phyloP scores from a whole-genome alignment of 257 asterid genomes.

The Paraleonurus japonicus region DNA sequence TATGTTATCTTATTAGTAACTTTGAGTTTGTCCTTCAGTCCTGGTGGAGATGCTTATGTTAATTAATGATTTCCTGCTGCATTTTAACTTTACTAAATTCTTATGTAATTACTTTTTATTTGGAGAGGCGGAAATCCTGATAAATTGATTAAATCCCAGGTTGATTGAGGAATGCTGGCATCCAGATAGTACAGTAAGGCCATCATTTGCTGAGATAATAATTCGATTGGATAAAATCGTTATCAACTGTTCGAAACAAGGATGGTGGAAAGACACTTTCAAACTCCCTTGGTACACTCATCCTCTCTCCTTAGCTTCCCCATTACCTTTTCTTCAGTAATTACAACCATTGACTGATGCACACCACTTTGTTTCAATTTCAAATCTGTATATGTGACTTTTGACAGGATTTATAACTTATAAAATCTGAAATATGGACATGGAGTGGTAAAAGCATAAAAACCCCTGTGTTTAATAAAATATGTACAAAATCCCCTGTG shows the following conservation, averaged over 20 bases:
- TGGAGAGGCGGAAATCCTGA: not conserved
- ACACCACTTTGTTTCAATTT: not conserved
- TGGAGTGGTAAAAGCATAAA: not conserved
- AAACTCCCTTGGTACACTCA: constrained; percentile 81
- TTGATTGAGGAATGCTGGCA: constrained; percentile 95
- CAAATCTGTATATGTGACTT: not conserved
- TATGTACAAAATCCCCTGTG: too few species aligned
- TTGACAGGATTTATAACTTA: not conserved
- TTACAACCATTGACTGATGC: not conserved
- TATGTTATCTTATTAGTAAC: not conserved
- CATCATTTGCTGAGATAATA: constrained; percentile 73
- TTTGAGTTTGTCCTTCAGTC: not conserved
- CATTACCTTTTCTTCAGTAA: not conserved
- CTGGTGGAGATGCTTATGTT: not conserved
- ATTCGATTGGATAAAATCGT: constrained; percentile 67
- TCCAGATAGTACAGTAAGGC: constrained; percentile 54
- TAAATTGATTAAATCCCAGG: constrained; percentile 37
- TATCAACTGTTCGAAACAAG: constrained; percentile 68
- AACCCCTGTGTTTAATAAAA: too few species aligned
- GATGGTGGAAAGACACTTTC: constrained; percentile 99
- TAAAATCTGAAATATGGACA: not conserved
- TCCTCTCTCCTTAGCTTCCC: not conserved
- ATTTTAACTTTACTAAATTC: not conserved
- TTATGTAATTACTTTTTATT: too few species aligned
- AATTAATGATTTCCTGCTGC: not conserved